A percentile compares a stretch with the other conserved stretches of the same genome.
Conservation (phyloP, 345 rosid species). For the Lenwebbia sp. region DNA sequence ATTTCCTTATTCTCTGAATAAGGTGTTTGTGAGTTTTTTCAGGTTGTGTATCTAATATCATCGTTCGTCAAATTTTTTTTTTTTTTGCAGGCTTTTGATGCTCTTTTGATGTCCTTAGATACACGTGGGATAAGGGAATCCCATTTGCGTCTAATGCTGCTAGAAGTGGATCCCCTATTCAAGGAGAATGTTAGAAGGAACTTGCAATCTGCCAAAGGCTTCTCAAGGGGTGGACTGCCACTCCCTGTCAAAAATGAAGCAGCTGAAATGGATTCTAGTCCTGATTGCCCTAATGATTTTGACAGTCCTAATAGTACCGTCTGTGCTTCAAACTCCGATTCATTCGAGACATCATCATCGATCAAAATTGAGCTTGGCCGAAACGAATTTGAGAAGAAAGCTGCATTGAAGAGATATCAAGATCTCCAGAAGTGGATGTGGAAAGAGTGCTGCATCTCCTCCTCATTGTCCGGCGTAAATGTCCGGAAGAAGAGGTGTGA, state of each 20-base stretch:
- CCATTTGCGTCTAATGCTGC: conserved; percentile 85
- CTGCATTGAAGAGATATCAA: conserved; percentile 55
- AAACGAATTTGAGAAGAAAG: conserved; percentile 53
- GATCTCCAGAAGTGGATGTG: conserved; percentile 82
- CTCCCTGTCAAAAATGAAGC: conserved; percentile 23
- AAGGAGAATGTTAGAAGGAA: conserved; percentile 46
- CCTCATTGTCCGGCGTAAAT: conserved; percentile 37
- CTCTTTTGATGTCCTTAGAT: conserved; percentile 71
- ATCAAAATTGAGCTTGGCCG: conserved; percentile 75
- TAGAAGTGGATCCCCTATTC: conserved; percentile 66
- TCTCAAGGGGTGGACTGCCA: conserved; percentile 17
- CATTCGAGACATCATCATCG: conserved; percentile 35
- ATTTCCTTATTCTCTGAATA: neutral
- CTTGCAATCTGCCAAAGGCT: conserved; percentile 12
- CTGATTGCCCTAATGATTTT: conserved; percentile 20
- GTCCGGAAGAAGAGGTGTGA: conserved; percentile 45
- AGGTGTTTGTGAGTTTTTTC: neutral
- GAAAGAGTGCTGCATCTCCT: conserved; percentile 49
- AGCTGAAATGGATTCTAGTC: conserved; percentile 27
- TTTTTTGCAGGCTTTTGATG: conserved; percentile 67
- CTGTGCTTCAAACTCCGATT: conserved; percentile 39
- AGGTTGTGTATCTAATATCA: neutral
- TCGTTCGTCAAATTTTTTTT: neutral
- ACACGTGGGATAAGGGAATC: conserved; percentile 92
- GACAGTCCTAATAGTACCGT: conserved; percentile 58